phyloP scores from a whole-genome alignment of 2,329 filamentous ascomycete species.

The Reticulascus tulasneorum region DNA sequence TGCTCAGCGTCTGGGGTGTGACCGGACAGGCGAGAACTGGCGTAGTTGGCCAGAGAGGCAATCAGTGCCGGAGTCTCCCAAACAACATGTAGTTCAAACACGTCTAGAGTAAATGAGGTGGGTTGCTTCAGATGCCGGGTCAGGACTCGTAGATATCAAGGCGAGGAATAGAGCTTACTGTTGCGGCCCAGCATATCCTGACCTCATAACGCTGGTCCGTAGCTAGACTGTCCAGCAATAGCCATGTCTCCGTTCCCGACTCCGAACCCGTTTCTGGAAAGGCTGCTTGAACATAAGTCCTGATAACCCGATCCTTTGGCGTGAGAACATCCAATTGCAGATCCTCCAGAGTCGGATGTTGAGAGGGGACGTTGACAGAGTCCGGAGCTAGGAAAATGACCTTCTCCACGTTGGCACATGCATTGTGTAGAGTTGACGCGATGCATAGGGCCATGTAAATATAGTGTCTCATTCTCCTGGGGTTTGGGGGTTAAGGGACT shows the following conservation, averaged over 20 bases:
- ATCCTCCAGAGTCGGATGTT: slow-evolving; percentile 52
- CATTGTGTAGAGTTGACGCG: slow-evolving; percentile 13
- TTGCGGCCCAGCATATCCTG: slow-evolving; percentile 89
- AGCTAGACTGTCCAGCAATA: slow-evolving; percentile 67
- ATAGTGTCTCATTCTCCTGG: too few species aligned
- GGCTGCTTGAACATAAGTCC: slow-evolving; percentile 60
- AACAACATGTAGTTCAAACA: slow-evolving; percentile 57
- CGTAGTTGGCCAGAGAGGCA: slow-evolving; percentile 61
- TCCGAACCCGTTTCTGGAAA: slow-evolving; percentile 57
- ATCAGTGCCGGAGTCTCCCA: slow-evolving; percentile 60
- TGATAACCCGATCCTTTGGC: slow-evolving; percentile 50
- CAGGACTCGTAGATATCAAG: not conserved
- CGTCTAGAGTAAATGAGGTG: slow-evolving; percentile 69
- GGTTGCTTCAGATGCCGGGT: slow-evolving; percentile 63
- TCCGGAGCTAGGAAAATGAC: slow-evolving; percentile 76
- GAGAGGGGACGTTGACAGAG: slow-evolving; percentile 49
- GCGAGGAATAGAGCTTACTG: slow-evolving; percentile 52
- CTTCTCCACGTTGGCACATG: slow-evolving; percentile 80
- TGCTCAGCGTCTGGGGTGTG: slow-evolving; percentile 10
- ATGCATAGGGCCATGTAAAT: slow-evolving; percentile 13
- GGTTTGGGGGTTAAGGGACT: too few species aligned
- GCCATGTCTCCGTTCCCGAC: slow-evolving; percentile 68
- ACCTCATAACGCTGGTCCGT: slow-evolving; percentile 81
- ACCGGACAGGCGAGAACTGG: slow-evolving; percentile 42
- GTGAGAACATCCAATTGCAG: slow-evolving; percentile 64